Percentiles rank a stretch among this genome's conserved stretches.
Conservation (phyloP, 352 stramenopile species). For the Globisporangium carolinianum region DNA sequence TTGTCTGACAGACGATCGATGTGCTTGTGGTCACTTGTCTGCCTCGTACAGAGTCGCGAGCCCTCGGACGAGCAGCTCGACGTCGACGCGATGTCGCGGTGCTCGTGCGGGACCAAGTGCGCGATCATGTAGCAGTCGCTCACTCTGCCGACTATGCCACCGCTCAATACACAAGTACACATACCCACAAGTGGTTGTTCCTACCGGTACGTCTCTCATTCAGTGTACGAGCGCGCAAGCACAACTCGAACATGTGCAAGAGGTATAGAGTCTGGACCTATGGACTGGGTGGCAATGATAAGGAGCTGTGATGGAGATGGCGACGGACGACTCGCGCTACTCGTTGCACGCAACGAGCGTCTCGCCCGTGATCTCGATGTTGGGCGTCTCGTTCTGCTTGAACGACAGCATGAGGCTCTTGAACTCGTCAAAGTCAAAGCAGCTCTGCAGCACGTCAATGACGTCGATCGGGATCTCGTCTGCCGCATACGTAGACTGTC, state of each 20-base stretch:
- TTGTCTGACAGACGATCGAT: neutral
- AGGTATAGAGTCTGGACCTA: no score
- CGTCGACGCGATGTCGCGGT: conserved; percentile 57
- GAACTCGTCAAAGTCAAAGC: conserved; percentile 84
- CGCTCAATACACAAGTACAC: neutral
- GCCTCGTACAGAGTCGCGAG: conserved; percentile 2
- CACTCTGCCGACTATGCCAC: neutral
- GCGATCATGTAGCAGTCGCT: conserved; percentile 48
- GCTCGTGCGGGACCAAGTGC: conserved; percentile 47
- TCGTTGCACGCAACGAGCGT: conserved; percentile 35
- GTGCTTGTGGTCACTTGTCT: neutral
- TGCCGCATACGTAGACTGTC: conserved; percentile 1
- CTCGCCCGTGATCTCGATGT: conserved; percentile 73
- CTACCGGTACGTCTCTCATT: neutral
- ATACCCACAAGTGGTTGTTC: neutral
- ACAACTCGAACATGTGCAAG: neutral
- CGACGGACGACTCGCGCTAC: neutral
- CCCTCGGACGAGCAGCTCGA: conserved; percentile 37
- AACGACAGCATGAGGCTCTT: conserved; percentile 84
- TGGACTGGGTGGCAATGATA: neutral
- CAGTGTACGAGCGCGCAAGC: neutral
- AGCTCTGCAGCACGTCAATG: conserved; percentile 75
- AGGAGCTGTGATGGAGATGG: neutral
- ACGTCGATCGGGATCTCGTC: conserved; percentile 76
- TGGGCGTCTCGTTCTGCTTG: conserved; percentile 75